Conservation (phyloP, 2,329 filamentous ascomycete species). For the Penicillium sp. region DNA sequence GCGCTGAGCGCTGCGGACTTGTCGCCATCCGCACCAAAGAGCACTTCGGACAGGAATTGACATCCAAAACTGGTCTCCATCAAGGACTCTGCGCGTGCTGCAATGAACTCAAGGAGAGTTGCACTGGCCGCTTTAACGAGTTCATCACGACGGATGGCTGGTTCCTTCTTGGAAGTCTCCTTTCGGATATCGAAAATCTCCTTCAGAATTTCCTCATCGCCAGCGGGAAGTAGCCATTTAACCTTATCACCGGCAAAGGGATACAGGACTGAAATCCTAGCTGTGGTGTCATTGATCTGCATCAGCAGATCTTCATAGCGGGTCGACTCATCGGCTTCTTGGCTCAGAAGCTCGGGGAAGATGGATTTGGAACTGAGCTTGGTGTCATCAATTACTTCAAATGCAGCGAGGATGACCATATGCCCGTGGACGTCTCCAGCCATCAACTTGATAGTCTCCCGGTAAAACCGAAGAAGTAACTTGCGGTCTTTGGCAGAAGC, state of each 20-base stretch:
- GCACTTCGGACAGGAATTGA: constrained; percentile 77
- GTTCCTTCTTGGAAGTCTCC: constrained; percentile 88
- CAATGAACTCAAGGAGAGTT: constrained; percentile 69
- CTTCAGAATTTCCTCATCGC: constrained; percentile 66
- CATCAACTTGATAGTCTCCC: constrained; percentile 82
- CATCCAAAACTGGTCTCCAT: constrained; percentile 75
- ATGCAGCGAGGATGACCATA: constrained; percentile 75
- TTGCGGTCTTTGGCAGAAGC: constrained; percentile 91
- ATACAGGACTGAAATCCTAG: constrained; percentile 68
- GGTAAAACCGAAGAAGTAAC: constrained; percentile 80
- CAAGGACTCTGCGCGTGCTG: constrained; percentile 63
- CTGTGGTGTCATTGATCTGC: constrained; percentile 44
- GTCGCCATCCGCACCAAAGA: constrained; percentile 72
- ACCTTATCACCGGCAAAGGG: constrained; percentile 64
- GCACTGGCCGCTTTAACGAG: constrained; percentile 71
- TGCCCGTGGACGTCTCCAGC: constrained; percentile 76
- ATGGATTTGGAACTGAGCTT: constrained; percentile 81
- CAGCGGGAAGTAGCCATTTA: constrained; percentile 60
- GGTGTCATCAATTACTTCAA: constrained; percentile 92
- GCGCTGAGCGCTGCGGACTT: constrained; percentile 71
- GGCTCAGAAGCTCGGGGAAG: constrained; percentile 78
- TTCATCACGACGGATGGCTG: constrained; percentile 69
- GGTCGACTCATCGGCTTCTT: constrained; percentile 45
- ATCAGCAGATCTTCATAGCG: constrained; percentile 43
- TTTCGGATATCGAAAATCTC: constrained; percentile 76